phyloP scores from a whole-genome alignment of 2,329 filamentous ascomycete genomes.

The Ciborinia camelliae region DNA sequence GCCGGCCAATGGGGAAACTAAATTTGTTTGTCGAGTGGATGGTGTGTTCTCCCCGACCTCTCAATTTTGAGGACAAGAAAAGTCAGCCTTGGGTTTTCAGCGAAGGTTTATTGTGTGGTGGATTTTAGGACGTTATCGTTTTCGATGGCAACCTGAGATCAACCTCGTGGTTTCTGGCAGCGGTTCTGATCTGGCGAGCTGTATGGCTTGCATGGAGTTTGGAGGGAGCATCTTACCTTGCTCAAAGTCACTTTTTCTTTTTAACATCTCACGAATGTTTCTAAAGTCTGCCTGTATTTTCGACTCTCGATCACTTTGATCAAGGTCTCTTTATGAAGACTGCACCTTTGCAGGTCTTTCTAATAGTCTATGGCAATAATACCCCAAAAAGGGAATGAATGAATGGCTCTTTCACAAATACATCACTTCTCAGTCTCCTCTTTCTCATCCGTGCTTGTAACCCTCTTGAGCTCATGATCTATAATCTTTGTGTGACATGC shows the following conservation, averaged over 20 bases:
- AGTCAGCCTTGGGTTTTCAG: conserved; percentile 36
- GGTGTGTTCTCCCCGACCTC: conserved; percentile 8
- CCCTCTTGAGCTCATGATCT: conserved; percentile 43
- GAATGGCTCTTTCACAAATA: conserved; percentile 35
- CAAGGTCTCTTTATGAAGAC: conserved; percentile 32
- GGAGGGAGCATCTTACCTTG: conserved; percentile 33
- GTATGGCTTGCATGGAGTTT: conserved; percentile 38
- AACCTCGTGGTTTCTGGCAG: conserved; percentile 37
- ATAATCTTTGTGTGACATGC: conserved; percentile 20
- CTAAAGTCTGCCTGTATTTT: conserved; percentile 30
- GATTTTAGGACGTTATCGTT: conserved; percentile 27
- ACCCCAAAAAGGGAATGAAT: conserved; percentile 25
- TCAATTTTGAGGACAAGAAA: conserved; percentile 30
- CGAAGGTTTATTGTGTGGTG: conserved; percentile 38
- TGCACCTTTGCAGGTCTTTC: conserved; percentile 32
- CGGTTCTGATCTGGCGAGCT: conserved; percentile 34
- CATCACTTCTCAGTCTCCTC: conserved; percentile 53
- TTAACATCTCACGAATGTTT: conserved; percentile 25
- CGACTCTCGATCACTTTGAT: conserved; percentile 35
- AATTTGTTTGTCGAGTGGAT: conserved; percentile 1
- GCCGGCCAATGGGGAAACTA: conserved; percentile 18
- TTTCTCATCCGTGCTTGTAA: conserved; percentile 53
- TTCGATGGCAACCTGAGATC: conserved; percentile 28
- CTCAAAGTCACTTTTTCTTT: conserved; percentile 33
- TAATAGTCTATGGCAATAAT: conserved; percentile 32